These are phyloP conservation scores for Phialophora chinensis DNA, from an alignment of 2,329 filamentous ascomycete genomes.

Conservation along the genomic window DNA sequence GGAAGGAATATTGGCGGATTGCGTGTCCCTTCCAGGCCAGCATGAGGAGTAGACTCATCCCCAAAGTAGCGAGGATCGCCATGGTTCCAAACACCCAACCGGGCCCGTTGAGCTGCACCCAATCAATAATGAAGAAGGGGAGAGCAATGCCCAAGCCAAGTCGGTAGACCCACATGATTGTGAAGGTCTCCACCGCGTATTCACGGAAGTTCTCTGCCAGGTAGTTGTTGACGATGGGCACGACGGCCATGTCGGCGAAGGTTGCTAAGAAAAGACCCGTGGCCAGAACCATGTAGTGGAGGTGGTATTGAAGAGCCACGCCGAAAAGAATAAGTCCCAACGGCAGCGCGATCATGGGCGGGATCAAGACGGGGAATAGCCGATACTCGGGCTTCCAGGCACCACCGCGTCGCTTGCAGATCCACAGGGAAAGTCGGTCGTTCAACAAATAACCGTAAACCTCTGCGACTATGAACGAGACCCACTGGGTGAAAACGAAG, in stretches of 20 bases:
- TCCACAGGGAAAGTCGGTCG: conserved; percentile 49
- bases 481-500: conserved; percentile 51
- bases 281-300: conserved; percentile 50
- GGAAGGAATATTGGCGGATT: not conserved
- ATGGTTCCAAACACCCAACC: conserved; percentile 52
- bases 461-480: conserved; percentile 49
- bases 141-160: conserved; percentile 48
- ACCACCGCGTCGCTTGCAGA: conserved; percentile 42
- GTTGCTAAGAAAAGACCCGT: conserved; percentile 50
- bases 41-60: not conserved
- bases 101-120: conserved; percentile 46
- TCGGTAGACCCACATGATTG: conserved; percentile 42
- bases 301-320: conserved; percentile 48
- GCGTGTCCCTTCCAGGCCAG: not conserved
- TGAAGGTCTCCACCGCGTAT: conserved; percentile 45
- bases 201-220: conserved; percentile 45
- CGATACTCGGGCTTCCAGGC: conserved; percentile 47
- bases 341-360: conserved; percentile 41
- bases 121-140: conserved; percentile 50
- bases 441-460: conserved; percentile 43
- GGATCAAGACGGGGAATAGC: conserved; percentile 44
- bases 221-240: not conserved
- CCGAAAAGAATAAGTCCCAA: conserved; percentile 47
- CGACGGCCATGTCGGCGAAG: conserved; percentile 40
- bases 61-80: conserved; percentile 41